Percentiles rank a stretch among this genome's conserved stretches.
Evolutionary conservation across 805 yeast species (phyloP).

Genomic region (Komagataella pastoris): DNA sequence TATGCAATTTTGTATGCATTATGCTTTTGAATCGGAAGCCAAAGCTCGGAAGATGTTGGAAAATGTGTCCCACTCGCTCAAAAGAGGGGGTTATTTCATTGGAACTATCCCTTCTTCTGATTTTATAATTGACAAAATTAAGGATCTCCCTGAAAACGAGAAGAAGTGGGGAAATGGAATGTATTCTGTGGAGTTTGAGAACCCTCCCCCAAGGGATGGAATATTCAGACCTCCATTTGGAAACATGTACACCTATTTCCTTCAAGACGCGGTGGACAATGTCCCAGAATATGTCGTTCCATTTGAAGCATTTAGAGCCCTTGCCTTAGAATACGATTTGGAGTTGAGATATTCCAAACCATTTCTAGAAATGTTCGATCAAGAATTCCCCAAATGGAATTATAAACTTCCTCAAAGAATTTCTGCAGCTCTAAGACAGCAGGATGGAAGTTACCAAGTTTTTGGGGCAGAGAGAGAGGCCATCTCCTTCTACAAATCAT

Average conservation of each 20-base stretch:
- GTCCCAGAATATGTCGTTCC: conserved; percentile 97
- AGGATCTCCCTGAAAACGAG: conserved; percentile 34
- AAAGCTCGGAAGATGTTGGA: conserved; percentile 60
- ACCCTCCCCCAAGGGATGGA: conserved; percentile 65
- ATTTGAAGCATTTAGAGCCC: conserved; percentile 69
- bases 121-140: conserved; percentile 56
- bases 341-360: conserved; percentile 61
- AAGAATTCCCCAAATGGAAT: conserved; percentile 61
- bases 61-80: conserved; percentile 65
- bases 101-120: conserved; percentile 95
- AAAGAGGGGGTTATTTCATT: conserved; percentile 75
- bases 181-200: conserved; percentile 71
- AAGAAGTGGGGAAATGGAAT: conserved; percentile 76
- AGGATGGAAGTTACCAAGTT: conserved; percentile 75
- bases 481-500: conserved; percentile 71
- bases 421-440: conserved; percentile 55
- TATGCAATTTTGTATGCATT: conserved; percentile 87
- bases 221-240: conserved; percentile 70
- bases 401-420: conserved; percentile 43
- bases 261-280: conserved; percentile 89
- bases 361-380: conserved; percentile 71
- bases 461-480: conserved; percentile 86
- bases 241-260: conserved; percentile 64
- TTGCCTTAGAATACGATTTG: conserved; percentile 76
- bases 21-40: conserved; percentile 80